Evolutionary conservation across 2,329 filamentous ascomycete genomes (phyloP).

Genomic region (Penicillium oxalicum): DNA sequence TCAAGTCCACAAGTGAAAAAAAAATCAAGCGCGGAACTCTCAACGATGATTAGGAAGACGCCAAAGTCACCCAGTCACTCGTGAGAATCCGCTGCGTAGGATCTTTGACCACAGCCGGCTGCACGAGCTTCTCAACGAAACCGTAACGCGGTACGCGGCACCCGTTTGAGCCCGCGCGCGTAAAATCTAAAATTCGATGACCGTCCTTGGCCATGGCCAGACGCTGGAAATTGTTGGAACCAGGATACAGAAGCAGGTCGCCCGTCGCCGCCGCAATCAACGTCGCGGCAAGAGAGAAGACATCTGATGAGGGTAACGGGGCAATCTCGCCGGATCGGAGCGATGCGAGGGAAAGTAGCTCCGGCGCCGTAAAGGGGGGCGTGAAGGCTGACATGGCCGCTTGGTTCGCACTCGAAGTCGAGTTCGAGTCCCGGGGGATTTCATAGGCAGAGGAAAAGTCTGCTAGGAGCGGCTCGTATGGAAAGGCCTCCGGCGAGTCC

Average conservation of each 20-base stretch:
- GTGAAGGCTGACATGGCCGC: constrained; percentile 37
- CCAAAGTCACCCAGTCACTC: constrained; percentile 28
- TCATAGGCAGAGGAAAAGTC: constrained; percentile 42
- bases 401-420: constrained; percentile 10
- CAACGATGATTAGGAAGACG: background rate
- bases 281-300: constrained; percentile 44
- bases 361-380: constrained; percentile 42
- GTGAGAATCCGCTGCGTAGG: constrained; percentile 28
- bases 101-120: constrained; percentile 37
- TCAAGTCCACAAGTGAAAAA: too few species aligned
- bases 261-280: constrained; percentile 42
- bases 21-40: background rate
- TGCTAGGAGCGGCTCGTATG: constrained; percentile 38
- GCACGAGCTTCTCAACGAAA: constrained; percentile 35
- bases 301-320: constrained; percentile 38
- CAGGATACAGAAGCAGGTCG: constrained; percentile 40
- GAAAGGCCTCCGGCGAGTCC: constrained; percentile 20
- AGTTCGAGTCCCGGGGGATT: constrained; percentile 7
- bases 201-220: constrained; percentile 42
- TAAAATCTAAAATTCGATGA: constrained; percentile 39
- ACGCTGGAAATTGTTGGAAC: constrained; percentile 35
- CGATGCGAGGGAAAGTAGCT: constrained; percentile 36
- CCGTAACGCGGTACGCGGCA: constrained; percentile 37
- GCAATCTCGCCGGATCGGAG: constrained; percentile 29
- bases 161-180: constrained; percentile 33